A percentile compares a stretch with the other conserved stretches of the same genome.
Evolutionary conservation across 306 rosid species (phyloP).

Genomic region (Coriaria nepalensis): DNA sequence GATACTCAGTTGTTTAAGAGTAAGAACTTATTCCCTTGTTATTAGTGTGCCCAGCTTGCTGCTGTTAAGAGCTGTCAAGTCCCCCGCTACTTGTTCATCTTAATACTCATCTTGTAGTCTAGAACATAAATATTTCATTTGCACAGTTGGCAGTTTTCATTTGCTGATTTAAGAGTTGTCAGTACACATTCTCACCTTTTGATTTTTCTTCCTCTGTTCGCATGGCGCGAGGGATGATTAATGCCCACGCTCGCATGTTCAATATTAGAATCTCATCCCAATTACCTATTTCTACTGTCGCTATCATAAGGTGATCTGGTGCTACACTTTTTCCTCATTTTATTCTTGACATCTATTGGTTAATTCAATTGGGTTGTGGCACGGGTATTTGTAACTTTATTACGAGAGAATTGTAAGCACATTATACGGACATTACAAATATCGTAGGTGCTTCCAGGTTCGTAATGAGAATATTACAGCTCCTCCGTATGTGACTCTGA

Average conservation of each 20-base stretch:
- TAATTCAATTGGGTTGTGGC: too few species aligned
- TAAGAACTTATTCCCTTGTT: conserved; percentile 26
- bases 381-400: too few species aligned
- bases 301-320: conserved; percentile 21
- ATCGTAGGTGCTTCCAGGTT: too few species aligned
- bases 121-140: conserved; percentile 11
- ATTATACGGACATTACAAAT: too few species aligned
- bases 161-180: too few species aligned
- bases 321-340: conserved; percentile 15
- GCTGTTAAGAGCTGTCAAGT: too few species aligned
- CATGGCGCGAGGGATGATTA: conserved; percentile 33
- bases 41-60: too few species aligned
- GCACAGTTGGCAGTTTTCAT: conserved; percentile 9
- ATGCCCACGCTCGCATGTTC: conserved; percentile 30
- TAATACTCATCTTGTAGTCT: background rate
- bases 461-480: too few species aligned
- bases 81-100: background rate
- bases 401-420: too few species aligned
- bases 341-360: background rate
- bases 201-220: conserved; percentile 20
- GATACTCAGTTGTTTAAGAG: conserved; percentile 74
- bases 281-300: conserved; percentile 15
- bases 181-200: too few species aligned
- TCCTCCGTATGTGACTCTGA: too few species aligned
- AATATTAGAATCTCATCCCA: conserved; percentile 18